Conservation (phyloP, 1,284 basidiomycete species). For the Cryptococcus sp. region DNA sequence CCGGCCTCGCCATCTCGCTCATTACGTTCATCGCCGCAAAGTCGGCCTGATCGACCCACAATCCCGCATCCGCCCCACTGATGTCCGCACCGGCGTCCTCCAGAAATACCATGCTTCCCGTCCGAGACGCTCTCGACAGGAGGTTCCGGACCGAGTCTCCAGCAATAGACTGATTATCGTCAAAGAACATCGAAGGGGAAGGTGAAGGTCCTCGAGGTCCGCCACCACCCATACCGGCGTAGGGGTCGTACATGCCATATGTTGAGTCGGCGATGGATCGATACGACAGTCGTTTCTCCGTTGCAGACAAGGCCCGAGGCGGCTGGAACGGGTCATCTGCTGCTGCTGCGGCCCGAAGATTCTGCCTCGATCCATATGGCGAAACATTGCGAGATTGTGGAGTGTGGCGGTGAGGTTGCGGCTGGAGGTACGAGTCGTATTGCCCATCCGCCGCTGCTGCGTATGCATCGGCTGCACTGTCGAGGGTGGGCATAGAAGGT, state of each 20-base stretch:
- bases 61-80: slow-evolving; percentile 33
- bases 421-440: neutral
- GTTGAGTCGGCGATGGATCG: slow-evolving; percentile 27
- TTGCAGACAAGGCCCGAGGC: neutral
- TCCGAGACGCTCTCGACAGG: slow-evolving; percentile 20
- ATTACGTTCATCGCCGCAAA: slow-evolving; percentile 61
- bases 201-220: slow-evolving; percentile 2
- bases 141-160: slow-evolving; percentile 25
- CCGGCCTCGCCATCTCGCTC: slow-evolving; percentile 64
- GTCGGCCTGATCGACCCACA: slow-evolving; percentile 62
- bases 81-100: slow-evolving; percentile 17
- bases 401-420: too few species aligned
- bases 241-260: slow-evolving; percentile 35
- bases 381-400: neutral
- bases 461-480: neutral
- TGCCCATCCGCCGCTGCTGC: slow-evolving; percentile 5
- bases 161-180: slow-evolving; percentile 26
- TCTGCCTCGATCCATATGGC: neutral
- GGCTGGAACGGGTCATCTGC: neutral
- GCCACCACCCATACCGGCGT: slow-evolving; percentile 9
- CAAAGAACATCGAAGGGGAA: slow-evolving; percentile 17
- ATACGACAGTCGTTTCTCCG: slow-evolving; percentile 15
- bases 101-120: slow-evolving; percentile 41
- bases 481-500: too few species aligned
- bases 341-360: neutral